Evolutionary conservation across 768 basidiomycete genomes (phyloP).

Genomic region (Suillus subaureus): DNA sequence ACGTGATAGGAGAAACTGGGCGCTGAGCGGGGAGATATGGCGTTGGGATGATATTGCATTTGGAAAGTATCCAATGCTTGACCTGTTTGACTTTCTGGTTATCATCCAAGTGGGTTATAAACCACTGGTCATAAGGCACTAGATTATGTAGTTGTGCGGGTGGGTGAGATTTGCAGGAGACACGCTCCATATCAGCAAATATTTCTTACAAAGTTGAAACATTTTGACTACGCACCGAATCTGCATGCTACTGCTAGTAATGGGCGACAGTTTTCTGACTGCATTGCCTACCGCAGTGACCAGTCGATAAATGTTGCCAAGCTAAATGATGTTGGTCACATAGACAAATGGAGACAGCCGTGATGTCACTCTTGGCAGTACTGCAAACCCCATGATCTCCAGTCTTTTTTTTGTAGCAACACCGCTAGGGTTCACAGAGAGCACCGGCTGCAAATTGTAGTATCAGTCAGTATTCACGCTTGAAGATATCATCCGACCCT

Average conservation of each 20-base stretch:
- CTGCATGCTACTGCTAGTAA: conserved; percentile 54
- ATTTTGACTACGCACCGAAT: conserved; percentile 46
- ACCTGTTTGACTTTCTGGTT: conserved; percentile 62
- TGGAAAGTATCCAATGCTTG: conserved; percentile 64
- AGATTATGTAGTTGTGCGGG: conserved; percentile 1
- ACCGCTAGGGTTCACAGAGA: not conserved
- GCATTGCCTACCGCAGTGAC: conserved; percentile 10
- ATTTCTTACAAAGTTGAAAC: not conserved
- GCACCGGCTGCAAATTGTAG: not conserved
- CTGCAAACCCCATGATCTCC: not conserved
- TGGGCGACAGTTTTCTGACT: conserved; percentile 12
- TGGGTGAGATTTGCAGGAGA: conserved; percentile 6
- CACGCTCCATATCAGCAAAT: not conserved
- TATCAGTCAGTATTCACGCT: not conserved
- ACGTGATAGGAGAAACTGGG: conserved; percentile 69
- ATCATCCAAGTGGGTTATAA: conserved; percentile 67
- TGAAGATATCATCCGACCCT: not conserved
- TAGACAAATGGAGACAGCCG: conserved; percentile 4
- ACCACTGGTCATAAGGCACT: conserved; percentile 80
- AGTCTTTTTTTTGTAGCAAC: not conserved
- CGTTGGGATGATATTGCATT: conserved; percentile 47
- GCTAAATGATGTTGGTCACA: not conserved
- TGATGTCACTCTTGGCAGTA: not conserved
- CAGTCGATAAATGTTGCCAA: not conserved
- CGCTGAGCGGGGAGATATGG: conserved; percentile 34